Conservation (phyloP, 2,329 filamentous ascomycete species). For the Neopestalotiopsis clavispora region DNA sequence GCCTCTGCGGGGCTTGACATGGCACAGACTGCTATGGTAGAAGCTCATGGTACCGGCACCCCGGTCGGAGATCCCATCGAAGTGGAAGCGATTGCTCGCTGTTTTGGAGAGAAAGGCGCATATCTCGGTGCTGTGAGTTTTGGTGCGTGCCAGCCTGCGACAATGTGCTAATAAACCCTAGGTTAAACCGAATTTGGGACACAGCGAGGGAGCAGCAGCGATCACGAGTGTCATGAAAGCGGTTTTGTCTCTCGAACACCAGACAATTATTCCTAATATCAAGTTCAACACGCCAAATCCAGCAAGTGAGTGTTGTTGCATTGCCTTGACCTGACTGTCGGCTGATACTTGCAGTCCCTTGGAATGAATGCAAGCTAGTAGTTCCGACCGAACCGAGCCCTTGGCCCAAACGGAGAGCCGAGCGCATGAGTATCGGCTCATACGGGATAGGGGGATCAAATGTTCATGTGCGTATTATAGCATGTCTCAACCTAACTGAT, state of each 20-base stretch:
- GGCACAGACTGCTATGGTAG: too few species aligned
- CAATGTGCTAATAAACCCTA: too few species aligned
- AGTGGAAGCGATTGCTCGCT: slow-evolving; percentile 25
- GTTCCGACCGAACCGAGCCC: not conserved
- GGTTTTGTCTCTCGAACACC: slow-evolving; percentile 24
- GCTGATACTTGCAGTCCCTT: not conserved
- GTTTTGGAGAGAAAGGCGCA: slow-evolving; percentile 22
- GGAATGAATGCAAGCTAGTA: not conserved
- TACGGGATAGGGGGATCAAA: slow-evolving; percentile 36
- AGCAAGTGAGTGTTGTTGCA: not conserved
- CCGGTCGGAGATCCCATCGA: slow-evolving; percentile 31
- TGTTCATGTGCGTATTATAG: slow-evolving; percentile 27
- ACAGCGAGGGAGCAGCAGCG: slow-evolving; percentile 35
- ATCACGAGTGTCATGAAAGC: slow-evolving; percentile 33
- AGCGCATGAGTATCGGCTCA: slow-evolving; percentile 32
- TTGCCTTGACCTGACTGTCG: not conserved
- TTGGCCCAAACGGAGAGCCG: not conserved
- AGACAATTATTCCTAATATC: slow-evolving; percentile 34
- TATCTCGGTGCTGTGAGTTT: slow-evolving; percentile 32
- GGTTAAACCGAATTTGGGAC: slow-evolving; percentile 39
- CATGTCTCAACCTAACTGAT: too few species aligned
- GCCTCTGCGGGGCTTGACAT: too few species aligned
- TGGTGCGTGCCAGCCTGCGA: too few species aligned
- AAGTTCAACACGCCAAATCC: slow-evolving; percentile 36
- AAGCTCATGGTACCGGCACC: slow-evolving; percentile 32